Base-by-base conservation (phyloP, 2,329 filamentous ascomycete species). In the Pseudogymnoascus verrucosus region DNA sequence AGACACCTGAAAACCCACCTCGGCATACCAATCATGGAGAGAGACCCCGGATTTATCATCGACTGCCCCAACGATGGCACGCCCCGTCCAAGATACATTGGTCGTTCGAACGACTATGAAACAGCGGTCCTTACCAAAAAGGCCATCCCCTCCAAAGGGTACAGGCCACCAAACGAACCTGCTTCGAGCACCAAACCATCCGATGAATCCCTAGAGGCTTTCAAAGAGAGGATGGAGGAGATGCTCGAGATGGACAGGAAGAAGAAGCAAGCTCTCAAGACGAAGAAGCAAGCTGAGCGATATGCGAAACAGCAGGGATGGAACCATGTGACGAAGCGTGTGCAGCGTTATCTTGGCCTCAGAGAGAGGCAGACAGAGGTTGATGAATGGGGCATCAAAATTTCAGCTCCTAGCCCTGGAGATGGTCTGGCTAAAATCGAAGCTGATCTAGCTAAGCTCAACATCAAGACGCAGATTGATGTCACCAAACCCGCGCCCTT, bases 341-440 rank as follows among this genome's bases (percentile, higher is more conserved):
- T 84, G 6, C 88, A 93, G 71, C 78, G 84, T 61, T 90, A 90
- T 69, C 80, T 96, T 1, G 90, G 90, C 3, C 77, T 96, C 26
- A 82, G 83, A n/a, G 74, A 79, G 36, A 51, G 34, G 16, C 4
- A 21, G 39, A 42, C 3, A 12, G 39, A 42, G 0, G 39, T 42
- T 21, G 39, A 42, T 42, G 39, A 42, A 42, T 42, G 39, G 39
- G 39, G 39, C 39, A 42, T 42, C 5, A 42, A 19, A 21, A 21
- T 42, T 11, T 21, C 39, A 42, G 16, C n/a, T n/a, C n/a, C n/a
- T n/a, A n/a, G n/a, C n/a, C n/a, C 21, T 39, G 28, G n/a, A 4
- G 59, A 14, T 34, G 36, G 59, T 10, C 59, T 61, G 12, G 59
- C 26, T 1, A 31, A 57, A 34, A 34, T 69, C 61, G 66, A 71